Evolutionary conservation across 225 moss, liverwort and hornwort genomes (phyloP).

Genomic region (Straminergon stramineum): DNA sequence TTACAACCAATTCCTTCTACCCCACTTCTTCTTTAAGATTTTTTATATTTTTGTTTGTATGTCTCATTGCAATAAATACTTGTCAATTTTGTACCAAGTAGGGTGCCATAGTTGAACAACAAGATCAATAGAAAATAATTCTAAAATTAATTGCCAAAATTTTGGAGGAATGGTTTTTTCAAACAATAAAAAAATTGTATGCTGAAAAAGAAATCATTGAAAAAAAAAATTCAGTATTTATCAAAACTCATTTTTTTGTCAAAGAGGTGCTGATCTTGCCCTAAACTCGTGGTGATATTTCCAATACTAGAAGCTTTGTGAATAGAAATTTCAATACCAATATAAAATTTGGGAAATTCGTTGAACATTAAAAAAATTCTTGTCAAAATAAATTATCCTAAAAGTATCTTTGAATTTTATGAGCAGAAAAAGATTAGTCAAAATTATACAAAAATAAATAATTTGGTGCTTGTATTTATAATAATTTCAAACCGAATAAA

Average conservation of each 20-base stretch:
- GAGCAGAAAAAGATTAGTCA: too few species aligned
- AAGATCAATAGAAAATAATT: not conserved
- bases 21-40: not conserved
- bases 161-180: not conserved
- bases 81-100: not conserved
- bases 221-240: not conserved
- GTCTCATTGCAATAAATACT: not conserved
- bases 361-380: too few species aligned
- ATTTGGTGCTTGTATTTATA: not conserved
- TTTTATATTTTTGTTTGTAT: not conserved
- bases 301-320: not conserved
- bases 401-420: not conserved
- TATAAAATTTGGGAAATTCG: too few species aligned
- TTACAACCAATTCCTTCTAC: not conserved
- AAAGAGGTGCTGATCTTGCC: not conserved
- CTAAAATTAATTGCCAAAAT: not conserved
- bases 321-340: not conserved
- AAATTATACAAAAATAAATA: too few species aligned
- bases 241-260: rapidly evolving
- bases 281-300: not conserved
- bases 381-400: not conserved
- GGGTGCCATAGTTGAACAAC: rapidly evolving
- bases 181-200: not conserved
- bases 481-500: too few species aligned
- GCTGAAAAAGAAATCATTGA: not conserved